These are phyloP conservation scores for Neonectria punicea DNA, from an alignment of 2,329 filamentous ascomycete species.

Conservation along the genomic window DNA sequence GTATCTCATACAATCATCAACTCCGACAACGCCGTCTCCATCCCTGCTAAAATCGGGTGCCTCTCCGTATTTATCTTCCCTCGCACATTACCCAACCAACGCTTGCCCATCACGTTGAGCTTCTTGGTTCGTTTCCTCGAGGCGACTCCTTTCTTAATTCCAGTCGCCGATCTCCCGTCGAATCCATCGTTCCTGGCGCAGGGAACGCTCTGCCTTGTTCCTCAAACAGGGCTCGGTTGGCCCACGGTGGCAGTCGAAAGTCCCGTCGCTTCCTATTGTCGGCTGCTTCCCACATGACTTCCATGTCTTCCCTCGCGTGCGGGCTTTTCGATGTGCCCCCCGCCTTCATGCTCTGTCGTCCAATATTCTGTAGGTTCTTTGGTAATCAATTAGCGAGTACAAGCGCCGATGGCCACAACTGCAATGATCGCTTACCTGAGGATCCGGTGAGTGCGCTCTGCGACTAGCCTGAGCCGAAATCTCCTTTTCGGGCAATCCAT, in stretches of 20 bases:
- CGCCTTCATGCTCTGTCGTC: slow-evolving; percentile 32
- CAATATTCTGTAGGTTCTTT: slow-evolving; percentile 49
- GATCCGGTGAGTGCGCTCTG: slow-evolving; percentile 40
- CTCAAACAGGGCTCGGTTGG: slow-evolving; percentile 43
- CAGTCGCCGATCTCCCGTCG: neutral
- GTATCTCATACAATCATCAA: slow-evolving; percentile 16
- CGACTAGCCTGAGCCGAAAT: slow-evolving; percentile 40
- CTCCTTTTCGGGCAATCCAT: slow-evolving; percentile 38
- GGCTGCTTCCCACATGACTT: slow-evolving; percentile 48
- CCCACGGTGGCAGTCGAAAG: slow-evolving; percentile 46
- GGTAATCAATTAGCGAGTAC: slow-evolving; percentile 21
- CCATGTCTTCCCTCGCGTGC: slow-evolving; percentile 44
- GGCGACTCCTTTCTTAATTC: neutral
- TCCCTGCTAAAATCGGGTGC: neutral
- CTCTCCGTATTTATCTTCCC: neutral
- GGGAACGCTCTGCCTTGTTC: slow-evolving; percentile 28
- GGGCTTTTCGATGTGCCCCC: slow-evolving; percentile 18
- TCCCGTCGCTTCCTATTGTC: slow-evolving; percentile 42
- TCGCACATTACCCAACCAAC: neutral
- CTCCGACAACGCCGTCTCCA: slow-evolving; percentile 15
- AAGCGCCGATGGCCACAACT: neutral
- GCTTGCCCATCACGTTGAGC: neutral
- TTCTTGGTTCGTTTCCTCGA: neutral
- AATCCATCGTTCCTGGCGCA: slow-evolving; percentile 18
- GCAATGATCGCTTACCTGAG: slow-evolving; percentile 45